Evolutionary conservation across 768 basidiomycete species (phyloP).

Genomic region (Psilocybe cubensis): DNA sequence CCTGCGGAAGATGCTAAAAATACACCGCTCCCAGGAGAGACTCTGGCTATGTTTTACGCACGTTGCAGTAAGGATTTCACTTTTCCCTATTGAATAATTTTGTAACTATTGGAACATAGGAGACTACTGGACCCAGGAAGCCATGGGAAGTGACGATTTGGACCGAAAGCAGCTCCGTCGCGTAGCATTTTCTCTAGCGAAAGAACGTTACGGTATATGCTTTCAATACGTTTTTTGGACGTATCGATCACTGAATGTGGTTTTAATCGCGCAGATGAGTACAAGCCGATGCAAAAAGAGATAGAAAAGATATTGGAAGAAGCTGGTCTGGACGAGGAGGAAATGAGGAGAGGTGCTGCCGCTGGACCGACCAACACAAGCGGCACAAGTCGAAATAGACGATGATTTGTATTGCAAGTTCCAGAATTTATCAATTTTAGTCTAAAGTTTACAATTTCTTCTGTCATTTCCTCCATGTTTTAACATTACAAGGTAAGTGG

Average conservation of each 20-base stretch:
- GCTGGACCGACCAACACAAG: constrained; percentile 36
- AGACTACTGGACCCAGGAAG: constrained; percentile 82
- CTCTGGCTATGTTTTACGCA: constrained; percentile 81
- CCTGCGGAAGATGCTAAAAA: constrained; percentile 71
- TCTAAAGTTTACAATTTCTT: too few species aligned
- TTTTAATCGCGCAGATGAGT: constrained; percentile 52
- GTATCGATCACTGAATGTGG: background rate
- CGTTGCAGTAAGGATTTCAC: constrained; percentile 60
- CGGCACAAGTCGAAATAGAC: constrained; percentile 57
- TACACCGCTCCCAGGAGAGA: constrained; percentile 86
- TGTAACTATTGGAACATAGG: constrained; percentile 38
- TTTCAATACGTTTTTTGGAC: background rate
- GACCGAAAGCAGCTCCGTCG: constrained; percentile 79
- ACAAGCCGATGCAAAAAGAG: constrained; percentile 82
- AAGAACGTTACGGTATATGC: constrained; percentile 71
- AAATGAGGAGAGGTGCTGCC: constrained; percentile 65
- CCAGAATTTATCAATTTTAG: too few species aligned
- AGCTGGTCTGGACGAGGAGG: constrained; percentile 84
- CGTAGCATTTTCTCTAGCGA: constrained; percentile 78
- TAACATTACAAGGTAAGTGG: too few species aligned
- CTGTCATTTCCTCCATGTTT: too few species aligned
- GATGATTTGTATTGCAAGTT: constrained; percentile 25
- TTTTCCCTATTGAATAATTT: background rate
- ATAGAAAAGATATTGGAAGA: constrained; percentile 83
- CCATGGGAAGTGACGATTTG: constrained; percentile 58